Base-by-base conservation (phyloP, 805 yeast species). In the Pichia membranifaciens region DNA sequence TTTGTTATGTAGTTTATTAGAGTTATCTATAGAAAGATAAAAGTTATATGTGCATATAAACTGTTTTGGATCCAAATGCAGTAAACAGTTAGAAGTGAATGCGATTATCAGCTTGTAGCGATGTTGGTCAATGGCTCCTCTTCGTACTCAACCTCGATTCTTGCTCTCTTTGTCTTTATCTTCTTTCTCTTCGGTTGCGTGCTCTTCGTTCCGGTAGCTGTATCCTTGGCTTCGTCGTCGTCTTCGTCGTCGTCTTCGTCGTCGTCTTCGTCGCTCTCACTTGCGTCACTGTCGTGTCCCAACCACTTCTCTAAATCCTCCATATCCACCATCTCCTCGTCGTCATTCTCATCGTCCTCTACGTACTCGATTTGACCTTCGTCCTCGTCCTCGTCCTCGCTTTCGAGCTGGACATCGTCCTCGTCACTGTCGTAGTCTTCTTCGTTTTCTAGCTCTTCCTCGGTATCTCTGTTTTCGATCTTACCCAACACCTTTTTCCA, bases 291-390 rank as follows among this genome's bases (percentile, higher is more conserved):
- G 51, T 64, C 35, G 58, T 64, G 43, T 64, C 70, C 66, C 31
- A 85, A 71, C 97, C 97, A 91, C 66, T 79, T 82, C 67, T 90
- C 93, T 54, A 90, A 71, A 58, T 91, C 96, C 70, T 90, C 97
- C 71, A 91, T 78, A 61, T 93, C 97, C 22, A 88, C 96, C 57
- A 87, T 69, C 55, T 88, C 95, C 15, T 84, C 95, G 48, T 86
- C 96, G 20, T 86, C 95, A 13, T 84, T 95, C 48, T 86, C 96
- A 44, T 86, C 96, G 52, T 82, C 96, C 56, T 82, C 89, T 44
- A 88, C 96, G 60, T 83, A 87, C 64, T 90, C 98, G 38, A 87
- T 82, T 64, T 87, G 88, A 34, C 89, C 84, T 44, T 77, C 68
- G 69, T 50, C 43, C 16, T 41, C 54, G n/a, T 58, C 58, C 39